Percentiles rank a stretch among this genome's conserved stretches.
phyloP scores from a whole-genome alignment of 225 moss, liverwort and hornwort species.

The Asterella californica region DNA sequence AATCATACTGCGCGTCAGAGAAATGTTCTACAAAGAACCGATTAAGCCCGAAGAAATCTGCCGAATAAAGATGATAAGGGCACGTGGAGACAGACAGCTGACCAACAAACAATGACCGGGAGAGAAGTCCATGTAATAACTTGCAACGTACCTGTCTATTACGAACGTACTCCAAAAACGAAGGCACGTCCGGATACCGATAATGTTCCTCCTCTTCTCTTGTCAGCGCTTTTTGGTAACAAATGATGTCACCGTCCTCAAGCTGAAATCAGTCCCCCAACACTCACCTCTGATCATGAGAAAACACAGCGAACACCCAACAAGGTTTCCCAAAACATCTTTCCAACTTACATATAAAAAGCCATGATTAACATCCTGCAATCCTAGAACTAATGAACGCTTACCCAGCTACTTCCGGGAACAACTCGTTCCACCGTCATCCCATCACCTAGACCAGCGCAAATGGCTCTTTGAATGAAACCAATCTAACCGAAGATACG shows the following conservation, averaged over 20 bases:
- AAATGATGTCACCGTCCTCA: constrained; percentile 81
- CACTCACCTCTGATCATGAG: not conserved
- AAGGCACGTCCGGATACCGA: constrained; percentile 63
- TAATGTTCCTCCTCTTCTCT: constrained; percentile 57
- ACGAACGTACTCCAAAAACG: constrained; percentile 77
- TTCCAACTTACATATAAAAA: not conserved
- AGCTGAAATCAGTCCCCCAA: constrained; percentile 36
- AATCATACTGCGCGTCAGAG: not conserved
- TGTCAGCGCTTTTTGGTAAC: constrained; percentile 61
- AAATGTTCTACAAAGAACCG: not conserved
- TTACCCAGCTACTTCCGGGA: not conserved
- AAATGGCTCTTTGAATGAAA: not conserved
- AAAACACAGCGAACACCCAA: not conserved
- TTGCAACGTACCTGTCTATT: constrained; percentile 56
- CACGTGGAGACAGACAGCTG: not conserved
- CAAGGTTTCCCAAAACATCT: not conserved
- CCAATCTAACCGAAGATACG: not conserved
- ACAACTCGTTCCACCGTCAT: not conserved
- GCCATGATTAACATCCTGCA: not conserved
- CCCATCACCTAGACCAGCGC: not conserved
- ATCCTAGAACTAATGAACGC: not conserved
- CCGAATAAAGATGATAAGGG: too few relatives aligned
- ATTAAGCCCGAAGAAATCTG: not conserved
- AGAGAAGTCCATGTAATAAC: not conserved
- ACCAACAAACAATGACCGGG: not conserved